Conservation (phyloP, 2,329 filamentous ascomycete species). For the Tolypocladium guangdongense region DNA sequence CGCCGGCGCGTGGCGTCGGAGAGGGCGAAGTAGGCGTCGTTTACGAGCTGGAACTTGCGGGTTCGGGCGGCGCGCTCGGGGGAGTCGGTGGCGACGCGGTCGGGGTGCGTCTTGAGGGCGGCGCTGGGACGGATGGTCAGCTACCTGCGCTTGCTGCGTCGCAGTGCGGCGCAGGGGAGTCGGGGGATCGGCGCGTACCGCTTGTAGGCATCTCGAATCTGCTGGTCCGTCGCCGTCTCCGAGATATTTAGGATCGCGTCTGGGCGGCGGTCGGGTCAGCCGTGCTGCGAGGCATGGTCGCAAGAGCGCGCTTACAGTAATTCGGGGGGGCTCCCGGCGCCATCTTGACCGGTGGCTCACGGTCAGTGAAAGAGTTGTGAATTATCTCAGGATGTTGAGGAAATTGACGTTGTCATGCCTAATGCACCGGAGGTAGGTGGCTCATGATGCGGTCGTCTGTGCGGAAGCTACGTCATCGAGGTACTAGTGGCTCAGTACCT, state of each 20-base stretch:
- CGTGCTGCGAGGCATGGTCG: not conserved
- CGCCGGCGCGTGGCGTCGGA: slow-evolving; percentile 66
- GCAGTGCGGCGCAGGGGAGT: not conserved
- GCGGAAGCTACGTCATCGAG: no score
- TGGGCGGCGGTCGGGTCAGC: slow-evolving; percentile 20
- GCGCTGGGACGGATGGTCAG: slow-evolving; percentile 38
- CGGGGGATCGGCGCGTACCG: slow-evolving; percentile 36
- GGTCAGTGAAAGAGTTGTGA: not conserved
- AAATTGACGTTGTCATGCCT: not conserved
- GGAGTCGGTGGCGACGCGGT: slow-evolving; percentile 74
- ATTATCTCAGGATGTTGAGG: not conserved
- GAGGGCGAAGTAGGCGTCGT: slow-evolving; percentile 87
- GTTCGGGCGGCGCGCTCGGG: slow-evolving; percentile 75
- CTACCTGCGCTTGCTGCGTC: not conserved
- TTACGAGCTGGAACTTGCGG: slow-evolving; percentile 80
- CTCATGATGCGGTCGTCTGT: no score
- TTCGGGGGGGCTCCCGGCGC: slow-evolving; percentile 36
- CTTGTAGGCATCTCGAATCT: slow-evolving; percentile 93
- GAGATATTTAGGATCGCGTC: slow-evolving; percentile 65
- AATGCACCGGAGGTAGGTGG: not conserved
- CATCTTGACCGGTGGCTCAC: slow-evolving; percentile 15
- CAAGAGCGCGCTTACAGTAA: slow-evolving; percentile 38
- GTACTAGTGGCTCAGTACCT: not conserved
- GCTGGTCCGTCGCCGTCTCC: slow-evolving; percentile 63
- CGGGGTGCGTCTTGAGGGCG: slow-evolving; percentile 85